Percentiles rank a stretch among this genome's conserved stretches.
Evolutionary conservation across 2,329 filamentous ascomycete genomes (phyloP).

Genomic region (Aspergillus phoenicis): DNA sequence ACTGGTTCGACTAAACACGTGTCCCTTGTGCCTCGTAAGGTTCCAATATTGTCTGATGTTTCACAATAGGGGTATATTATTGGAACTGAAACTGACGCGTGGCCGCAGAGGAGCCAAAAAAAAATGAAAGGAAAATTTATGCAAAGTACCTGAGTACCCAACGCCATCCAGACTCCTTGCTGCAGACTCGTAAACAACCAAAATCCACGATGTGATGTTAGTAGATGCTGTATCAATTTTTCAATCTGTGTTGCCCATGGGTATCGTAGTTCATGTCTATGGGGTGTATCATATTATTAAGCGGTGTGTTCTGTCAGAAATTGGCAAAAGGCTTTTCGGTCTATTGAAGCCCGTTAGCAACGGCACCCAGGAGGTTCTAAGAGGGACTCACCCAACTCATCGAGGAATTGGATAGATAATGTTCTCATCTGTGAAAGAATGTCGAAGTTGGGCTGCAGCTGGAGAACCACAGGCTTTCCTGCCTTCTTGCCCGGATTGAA

Average conservation of each 20-base stretch:
- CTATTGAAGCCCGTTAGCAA: slow-evolving; percentile 20
- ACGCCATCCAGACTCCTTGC: slow-evolving; percentile 1
- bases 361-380: neutral
- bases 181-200: neutral
- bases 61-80: neutral
- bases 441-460: slow-evolving; percentile 45
- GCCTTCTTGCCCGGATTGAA: slow-evolving; percentile 44
- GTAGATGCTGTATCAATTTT: neutral
- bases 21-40: neutral
- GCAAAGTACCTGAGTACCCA: neutral
- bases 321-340: slow-evolving; percentile 35
- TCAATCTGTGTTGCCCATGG: neutral
- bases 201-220: neutral
- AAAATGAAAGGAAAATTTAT: neutral
- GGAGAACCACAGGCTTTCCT: slow-evolving; percentile 40
- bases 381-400: slow-evolving; percentile 38
- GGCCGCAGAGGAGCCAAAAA: neutral
- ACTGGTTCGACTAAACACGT: neutral
- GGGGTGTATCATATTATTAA: neutral
- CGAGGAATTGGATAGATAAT: slow-evolving; percentile 43
- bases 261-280: neutral
- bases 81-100: neutral
- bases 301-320: slow-evolving; percentile 28
- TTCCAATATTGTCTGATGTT: neutral
- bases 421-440: slow-evolving; percentile 43